Base-by-base conservation (phyloP, 805 yeast genomes). In the Limtongia smithiae region DNA sequence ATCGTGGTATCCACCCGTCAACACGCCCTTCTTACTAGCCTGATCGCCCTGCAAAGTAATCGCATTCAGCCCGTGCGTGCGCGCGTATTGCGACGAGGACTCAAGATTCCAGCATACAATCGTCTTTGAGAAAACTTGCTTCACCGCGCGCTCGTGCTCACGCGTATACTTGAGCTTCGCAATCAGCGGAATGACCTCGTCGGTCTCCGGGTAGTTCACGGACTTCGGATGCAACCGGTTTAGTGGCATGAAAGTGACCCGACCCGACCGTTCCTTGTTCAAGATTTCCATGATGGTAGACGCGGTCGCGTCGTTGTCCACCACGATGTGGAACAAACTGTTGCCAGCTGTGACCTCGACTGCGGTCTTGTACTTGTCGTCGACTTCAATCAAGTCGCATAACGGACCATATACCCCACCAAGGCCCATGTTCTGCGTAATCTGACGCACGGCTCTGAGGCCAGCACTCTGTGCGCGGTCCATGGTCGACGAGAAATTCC, bases 31-130 rank as follows among this genome's bases (percentile, higher is more conserved):
- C 40, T 79, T 80, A 59, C 87, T 94, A 42, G 87, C 87, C 56
- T 87, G 73, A 64, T 93, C 97, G 58, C 98, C 98, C 65, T 87
- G 95, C 15, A 91, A 69, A 0, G 98, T 93, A 14, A 93, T 84
- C 0, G 95, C 85, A 59, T 78, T 81, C 21, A 90, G 68, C 27
- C 78, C 77, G 63, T 72, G 77, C 8, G 70, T 66, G 40, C 77
- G 77, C 0, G 95, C 81, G 25, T 85, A 68, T 57, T 80, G 82
- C 2, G 82, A 72, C 3, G 95, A 95, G 27, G 74, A 72, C 41
- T 76, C 81, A 39, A 91, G 68, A 54, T 83, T 80, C 49, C 78
- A 75, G 45, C 90, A 82, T 1, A 93, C 90, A 36, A 90, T 78
- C 0, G 93, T 80, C 60, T 75, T 81, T 20, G 94, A 91, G 68